phyloP scores from a whole-genome alignment of 2,329 filamentous ascomycete species.

The Exophiala alcalophila region DNA sequence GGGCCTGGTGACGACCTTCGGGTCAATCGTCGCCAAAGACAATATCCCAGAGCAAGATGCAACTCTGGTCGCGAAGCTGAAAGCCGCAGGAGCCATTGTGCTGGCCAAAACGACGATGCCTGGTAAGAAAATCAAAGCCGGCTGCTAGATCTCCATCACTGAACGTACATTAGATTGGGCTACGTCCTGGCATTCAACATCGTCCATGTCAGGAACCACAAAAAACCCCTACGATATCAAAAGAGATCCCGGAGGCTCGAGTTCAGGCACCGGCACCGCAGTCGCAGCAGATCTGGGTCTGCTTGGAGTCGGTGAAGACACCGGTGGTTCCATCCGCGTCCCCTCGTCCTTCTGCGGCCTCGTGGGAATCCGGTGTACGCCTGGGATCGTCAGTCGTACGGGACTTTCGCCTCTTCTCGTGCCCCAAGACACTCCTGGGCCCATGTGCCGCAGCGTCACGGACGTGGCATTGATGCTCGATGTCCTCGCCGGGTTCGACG shows the following conservation, averaged over 20 bases:
- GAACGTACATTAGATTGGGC: slow-evolving; percentile 36
- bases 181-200: slow-evolving; percentile 60
- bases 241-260: slow-evolving; percentile 63
- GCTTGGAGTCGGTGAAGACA: slow-evolving; percentile 55
- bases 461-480: slow-evolving; percentile 18
- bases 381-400: slow-evolving; percentile 46
- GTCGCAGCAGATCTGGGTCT: slow-evolving; percentile 58
- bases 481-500: slow-evolving; percentile 17
- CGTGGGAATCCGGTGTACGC: slow-evolving; percentile 50
- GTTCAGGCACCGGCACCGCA: slow-evolving; percentile 61
- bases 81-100: slow-evolving; percentile 51
- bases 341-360: slow-evolving; percentile 43
- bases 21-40: slow-evolving; percentile 44
- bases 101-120: slow-evolving; percentile 53
- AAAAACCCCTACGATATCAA: slow-evolving; percentile 62
- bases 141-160: neutral
- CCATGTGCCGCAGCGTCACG: slow-evolving; percentile 19
- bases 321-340: slow-evolving; percentile 49
- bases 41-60: slow-evolving; percentile 48
- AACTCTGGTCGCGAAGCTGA: slow-evolving; percentile 50
- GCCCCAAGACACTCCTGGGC: slow-evolving; percentile 20
- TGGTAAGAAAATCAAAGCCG: slow-evolving; percentile 4
- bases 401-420: slow-evolving; percentile 36
- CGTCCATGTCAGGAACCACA: slow-evolving; percentile 61
- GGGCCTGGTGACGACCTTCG: slow-evolving; percentile 56